phyloP scores from a whole-genome alignment of 2,329 filamentous ascomycete genomes.

The Colletotrichum nymphaeae region DNA sequence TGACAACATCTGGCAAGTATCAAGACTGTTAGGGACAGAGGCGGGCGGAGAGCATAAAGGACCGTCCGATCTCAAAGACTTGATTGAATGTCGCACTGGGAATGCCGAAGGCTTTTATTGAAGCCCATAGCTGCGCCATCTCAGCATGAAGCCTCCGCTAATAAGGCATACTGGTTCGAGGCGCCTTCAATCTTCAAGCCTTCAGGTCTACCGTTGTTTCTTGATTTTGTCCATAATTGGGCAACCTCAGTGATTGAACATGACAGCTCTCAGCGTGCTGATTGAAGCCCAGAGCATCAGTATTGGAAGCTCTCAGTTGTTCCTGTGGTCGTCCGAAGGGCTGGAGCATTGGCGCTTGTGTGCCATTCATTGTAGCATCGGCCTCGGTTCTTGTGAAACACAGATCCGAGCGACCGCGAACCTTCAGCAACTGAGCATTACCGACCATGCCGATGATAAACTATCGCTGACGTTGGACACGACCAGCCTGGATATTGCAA shows the following conservation, averaged over 20 bases:
- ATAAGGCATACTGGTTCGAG: too few relatives aligned
- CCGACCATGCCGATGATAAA: background rate
- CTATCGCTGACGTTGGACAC: too few relatives aligned
- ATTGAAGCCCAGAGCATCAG: background rate
- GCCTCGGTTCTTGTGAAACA: constrained; percentile 12
- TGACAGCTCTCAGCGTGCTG: background rate
- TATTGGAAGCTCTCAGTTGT: background rate
- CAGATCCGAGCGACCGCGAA: background rate
- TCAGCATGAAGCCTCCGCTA: too few relatives aligned
- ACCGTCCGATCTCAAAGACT: too few relatives aligned
- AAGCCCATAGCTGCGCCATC: too few relatives aligned
- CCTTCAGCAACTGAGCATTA: background rate
- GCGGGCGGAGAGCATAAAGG: too few relatives aligned
- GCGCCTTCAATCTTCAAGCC: too few relatives aligned
- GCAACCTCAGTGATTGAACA: background rate
- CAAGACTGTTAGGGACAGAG: too few relatives aligned
- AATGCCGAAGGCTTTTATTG: too few relatives aligned
- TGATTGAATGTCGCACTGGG: too few relatives aligned
- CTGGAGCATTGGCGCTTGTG: background rate
- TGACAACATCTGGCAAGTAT: too few relatives aligned
- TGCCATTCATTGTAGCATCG: background rate
- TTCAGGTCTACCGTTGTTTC: background rate
- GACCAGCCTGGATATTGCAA: too few relatives aligned
- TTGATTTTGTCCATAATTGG: background rate
- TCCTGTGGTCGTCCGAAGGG: background rate